Base-by-base conservation (phyloP, 140 eudicot species). In the Artemisia princeps region DNA sequence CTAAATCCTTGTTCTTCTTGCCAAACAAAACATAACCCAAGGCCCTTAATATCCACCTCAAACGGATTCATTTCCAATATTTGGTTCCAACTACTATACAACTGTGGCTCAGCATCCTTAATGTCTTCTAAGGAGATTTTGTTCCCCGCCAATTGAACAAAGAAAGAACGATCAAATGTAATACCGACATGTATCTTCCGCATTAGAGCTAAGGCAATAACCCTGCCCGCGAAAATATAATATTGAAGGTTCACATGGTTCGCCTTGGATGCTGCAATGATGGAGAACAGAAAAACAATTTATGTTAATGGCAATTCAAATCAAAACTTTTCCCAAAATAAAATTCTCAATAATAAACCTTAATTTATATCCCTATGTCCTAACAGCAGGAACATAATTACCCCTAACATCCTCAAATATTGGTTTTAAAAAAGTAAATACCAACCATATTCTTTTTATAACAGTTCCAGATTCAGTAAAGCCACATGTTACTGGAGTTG, bases 201-300 rank as follows among this genome's bases (percentile, higher is more conserved):
- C 85, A 90, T 83, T 75, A 90, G 74, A 45, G 97, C 95, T 40
- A 90, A 65, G 19, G 95, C 97, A 58, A 90, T 77, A n/a, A 90
- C 75, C 74, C 94, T 82, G 67, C 94, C 97, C 23, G 87, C 75
- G 72, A 90, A 90, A 22, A 37, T 74, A 74, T 79, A 90, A 70
- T 90, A 87, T 28, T 77, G 72, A 3, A 80, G 94, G 82, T 87
- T 90, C 80, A 84, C 16, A 0, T 88, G 90, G 65, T 90, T 83
- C 74, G 83, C 91, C 74, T 79, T 80, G 6, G 97, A 90, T 52
- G 91, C 94, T 90, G 95, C 81, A 48, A 12, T 2, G 53, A 48
- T 48, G 53, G 5, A 11, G 15, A 48, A 48, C 53, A 48, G 15
- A 48, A 48, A 48, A 10, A 48, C 1, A 37, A 37, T 6, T 33